A percentile compares a stretch with the other conserved stretches of the same genome.
Conservation (phyloP, 495 filamentous ascomycete species). For the Halenospora varia region DNA sequence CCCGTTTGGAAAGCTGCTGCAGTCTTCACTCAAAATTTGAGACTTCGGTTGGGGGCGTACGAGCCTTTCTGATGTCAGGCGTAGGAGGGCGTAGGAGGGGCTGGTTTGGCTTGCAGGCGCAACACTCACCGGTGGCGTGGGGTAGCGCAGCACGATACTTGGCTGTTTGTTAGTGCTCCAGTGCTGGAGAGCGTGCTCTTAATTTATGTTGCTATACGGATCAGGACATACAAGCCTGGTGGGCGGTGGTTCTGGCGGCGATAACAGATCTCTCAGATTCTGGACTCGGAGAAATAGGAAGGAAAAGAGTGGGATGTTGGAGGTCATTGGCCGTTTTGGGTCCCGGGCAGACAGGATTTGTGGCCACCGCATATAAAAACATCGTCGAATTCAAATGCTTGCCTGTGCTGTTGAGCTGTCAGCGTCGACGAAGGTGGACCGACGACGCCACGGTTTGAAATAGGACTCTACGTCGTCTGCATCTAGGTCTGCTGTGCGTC, state of each 20-base stretch:
- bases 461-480: neutral
- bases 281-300: neutral
- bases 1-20: neutral
- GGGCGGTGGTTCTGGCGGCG: neutral
- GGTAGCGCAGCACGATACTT: neutral
- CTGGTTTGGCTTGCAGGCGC: neutral
- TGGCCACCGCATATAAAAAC: neutral
- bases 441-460: neutral
- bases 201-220: neutral
- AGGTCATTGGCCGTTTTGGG: neutral
- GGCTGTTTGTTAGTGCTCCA: neutral
- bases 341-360: neutral
- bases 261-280: neutral
- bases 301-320: neutral
- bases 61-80: neutral
- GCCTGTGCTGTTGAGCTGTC: neutral
- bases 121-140: slow-evolving; percentile 1
- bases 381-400: neutral
- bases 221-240: neutral
- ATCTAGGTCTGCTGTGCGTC: neutral
- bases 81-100: neutral
- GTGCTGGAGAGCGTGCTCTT: neutral
- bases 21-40: neutral
- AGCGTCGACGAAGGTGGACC: neutral
- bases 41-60: neutral